Conservation (phyloP, 176 grass and related monocot species). For the Carex myosuroides region DNA sequence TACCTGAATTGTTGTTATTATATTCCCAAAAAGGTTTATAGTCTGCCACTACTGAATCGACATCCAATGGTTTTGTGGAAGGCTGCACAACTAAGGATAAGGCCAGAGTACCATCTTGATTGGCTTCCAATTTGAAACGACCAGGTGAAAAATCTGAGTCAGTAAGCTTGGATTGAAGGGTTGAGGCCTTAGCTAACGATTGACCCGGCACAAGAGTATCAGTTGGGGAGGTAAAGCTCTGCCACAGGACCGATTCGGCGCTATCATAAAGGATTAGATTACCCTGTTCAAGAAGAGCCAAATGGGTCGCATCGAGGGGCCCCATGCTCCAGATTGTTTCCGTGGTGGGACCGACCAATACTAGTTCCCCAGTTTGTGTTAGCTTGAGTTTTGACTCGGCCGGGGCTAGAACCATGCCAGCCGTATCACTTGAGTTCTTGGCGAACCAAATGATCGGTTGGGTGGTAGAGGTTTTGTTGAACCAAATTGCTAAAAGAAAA, state of each 20-base stretch:
- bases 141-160: conserved; percentile 18
- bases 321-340: conserved; percentile 11
- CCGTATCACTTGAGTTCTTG: background rate
- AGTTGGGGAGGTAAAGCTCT: conserved; percentile 5
- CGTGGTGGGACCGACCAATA: background rate
- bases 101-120: conserved; percentile 17
- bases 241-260: background rate
- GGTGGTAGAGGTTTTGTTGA: conserved; percentile 15
- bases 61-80: background rate
- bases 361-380: background rate
- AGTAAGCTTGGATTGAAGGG: conserved; percentile 5
- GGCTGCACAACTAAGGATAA: conserved; percentile 13
- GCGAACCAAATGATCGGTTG: conserved; percentile 31
- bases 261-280: conserved; percentile 8
- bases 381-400: conserved; percentile 5
- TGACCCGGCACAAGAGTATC: conserved; percentile 11
- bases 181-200: background rate
- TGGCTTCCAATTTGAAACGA: conserved; percentile 16
- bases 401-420: background rate
- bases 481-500: conserved; percentile 41
- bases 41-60: no score
- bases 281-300: conserved; percentile 14
- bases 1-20: background rate
- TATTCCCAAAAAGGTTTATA: conserved; percentile 1
- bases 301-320: background rate